phyloP scores from a whole-genome alignment of 192 early-diverging fungal genomes.

The Haplosporangium gracile region DNA sequence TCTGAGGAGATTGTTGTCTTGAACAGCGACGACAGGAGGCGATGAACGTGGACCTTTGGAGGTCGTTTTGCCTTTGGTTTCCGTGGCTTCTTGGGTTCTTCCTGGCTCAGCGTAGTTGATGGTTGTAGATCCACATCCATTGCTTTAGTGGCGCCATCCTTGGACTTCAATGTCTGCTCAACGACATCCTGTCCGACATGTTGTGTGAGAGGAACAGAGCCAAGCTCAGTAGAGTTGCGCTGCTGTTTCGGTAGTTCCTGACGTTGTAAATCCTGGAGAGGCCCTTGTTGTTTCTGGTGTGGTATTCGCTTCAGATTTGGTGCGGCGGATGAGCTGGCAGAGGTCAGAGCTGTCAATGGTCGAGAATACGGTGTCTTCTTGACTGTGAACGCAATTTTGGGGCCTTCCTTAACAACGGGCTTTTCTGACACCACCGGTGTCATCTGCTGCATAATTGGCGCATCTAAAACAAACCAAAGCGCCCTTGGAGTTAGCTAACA shows the following conservation, averaged over 20 bases:
- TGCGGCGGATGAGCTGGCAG: not conserved
- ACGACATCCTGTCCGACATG: not conserved
- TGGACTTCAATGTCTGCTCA: not conserved
- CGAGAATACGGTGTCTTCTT: conserved; percentile 11
- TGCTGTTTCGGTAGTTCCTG: not conserved
- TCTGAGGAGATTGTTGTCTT: conserved; percentile 14
- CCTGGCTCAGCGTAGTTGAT: not conserved
- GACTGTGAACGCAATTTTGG: conserved; percentile 34
- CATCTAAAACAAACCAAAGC: conserved; percentile 10
- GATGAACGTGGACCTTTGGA: conserved; percentile 2
- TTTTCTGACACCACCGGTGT: not conserved
- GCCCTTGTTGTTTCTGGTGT: not conserved
- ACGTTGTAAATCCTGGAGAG: not conserved
- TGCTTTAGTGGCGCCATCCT: not conserved
- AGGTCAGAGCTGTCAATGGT: conserved; percentile 3
- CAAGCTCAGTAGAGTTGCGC: not conserved
- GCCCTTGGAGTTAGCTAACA: not conserved
- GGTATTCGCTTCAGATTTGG: no score
- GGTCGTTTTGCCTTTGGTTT: conserved; percentile 19
- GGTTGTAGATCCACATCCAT: not conserved
- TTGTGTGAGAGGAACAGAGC: not conserved
- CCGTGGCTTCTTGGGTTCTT: not conserved
- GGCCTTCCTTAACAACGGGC: conserved; percentile 5
- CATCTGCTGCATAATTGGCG: conserved; percentile 24
- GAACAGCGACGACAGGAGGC: conserved; percentile 31